A percentile compares a stretch with the other conserved stretches of the same genome.
These are phyloP conservation scores for Phytophthora litchii DNA, from an alignment of 352 stramenopile species.

Conservation along the genomic window DNA sequence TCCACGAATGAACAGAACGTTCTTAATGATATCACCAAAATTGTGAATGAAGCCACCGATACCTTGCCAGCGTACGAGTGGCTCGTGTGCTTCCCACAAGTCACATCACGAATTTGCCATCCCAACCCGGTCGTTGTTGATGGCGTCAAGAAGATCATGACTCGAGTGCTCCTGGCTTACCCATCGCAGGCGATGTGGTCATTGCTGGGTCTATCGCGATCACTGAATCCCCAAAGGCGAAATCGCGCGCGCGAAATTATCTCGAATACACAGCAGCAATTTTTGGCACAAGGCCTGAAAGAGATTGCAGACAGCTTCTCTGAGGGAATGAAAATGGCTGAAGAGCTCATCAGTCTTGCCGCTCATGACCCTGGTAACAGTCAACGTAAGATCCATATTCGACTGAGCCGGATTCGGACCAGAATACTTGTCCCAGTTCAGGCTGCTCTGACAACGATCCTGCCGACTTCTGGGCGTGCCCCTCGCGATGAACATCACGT, in stretches of 20 bases:
- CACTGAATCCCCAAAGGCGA: slow-evolving; percentile 79
- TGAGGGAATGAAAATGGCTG: slow-evolving; percentile 90
- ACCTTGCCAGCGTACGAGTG: slow-evolving; percentile 92
- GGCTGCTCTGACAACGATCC: slow-evolving; percentile 70
- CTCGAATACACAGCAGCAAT: slow-evolving; percentile 60
- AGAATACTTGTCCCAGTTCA: slow-evolving; percentile 86
- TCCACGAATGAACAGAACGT: slow-evolving; percentile 65
- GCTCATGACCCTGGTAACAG: slow-evolving; percentile 77
- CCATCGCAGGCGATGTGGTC: slow-evolving; percentile 98
- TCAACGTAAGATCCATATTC: slow-evolving; percentile 84
- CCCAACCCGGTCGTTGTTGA: slow-evolving; percentile 86
- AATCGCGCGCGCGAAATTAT: slow-evolving; percentile 75
- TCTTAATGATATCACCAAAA: slow-evolving; percentile 63
- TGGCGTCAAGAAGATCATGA: slow-evolving; percentile 94
- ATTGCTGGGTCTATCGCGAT: slow-evolving; percentile 94
- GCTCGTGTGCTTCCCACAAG: slow-evolving; percentile 98
- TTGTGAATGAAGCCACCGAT: slow-evolving; percentile 64
- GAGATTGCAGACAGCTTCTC: slow-evolving; percentile 86
- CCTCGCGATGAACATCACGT: slow-evolving; percentile 54
- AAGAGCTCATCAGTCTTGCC: slow-evolving; percentile 95
- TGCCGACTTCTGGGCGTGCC: slow-evolving; percentile 69
- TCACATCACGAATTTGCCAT: slow-evolving; percentile 95
- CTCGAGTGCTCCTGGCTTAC: slow-evolving; percentile 92
- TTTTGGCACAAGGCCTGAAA: slow-evolving; percentile 62
- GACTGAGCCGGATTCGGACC: slow-evolving; percentile 67